Conservation (phyloP, 805 yeast species). For the Kodamaea leandrae region DNA sequence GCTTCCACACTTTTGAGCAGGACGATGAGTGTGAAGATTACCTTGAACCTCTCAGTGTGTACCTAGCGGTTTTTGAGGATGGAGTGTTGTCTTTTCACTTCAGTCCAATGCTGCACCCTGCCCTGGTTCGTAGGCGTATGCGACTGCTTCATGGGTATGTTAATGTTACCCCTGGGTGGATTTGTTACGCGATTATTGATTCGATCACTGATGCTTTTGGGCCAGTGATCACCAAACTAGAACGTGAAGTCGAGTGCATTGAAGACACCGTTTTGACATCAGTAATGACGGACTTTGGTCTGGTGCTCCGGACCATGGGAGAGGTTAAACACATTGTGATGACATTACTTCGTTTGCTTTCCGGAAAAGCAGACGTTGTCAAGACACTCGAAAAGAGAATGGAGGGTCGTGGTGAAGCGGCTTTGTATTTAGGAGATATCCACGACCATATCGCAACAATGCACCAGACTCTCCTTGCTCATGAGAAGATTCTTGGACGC, state of each 20-base stretch:
- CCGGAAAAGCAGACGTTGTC: slow-evolving; percentile 95
- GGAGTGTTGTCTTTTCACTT: slow-evolving; percentile 62
- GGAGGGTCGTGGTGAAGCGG: slow-evolving; percentile 57
- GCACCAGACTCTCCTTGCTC: slow-evolving; percentile 86
- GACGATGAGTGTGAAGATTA: slow-evolving; percentile 70
- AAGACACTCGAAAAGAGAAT: slow-evolving; percentile 95
- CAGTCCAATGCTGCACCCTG: slow-evolving; percentile 56
- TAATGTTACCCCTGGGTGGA: slow-evolving; percentile 76
- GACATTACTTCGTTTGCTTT: slow-evolving; percentile 84
- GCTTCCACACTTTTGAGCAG: slow-evolving; percentile 22
- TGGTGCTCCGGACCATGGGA: slow-evolving; percentile 78
- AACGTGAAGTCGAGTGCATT: slow-evolving; percentile 77
- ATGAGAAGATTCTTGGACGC: slow-evolving; percentile 89
- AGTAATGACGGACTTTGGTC: slow-evolving; percentile 53
- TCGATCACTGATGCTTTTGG: slow-evolving; percentile 84
- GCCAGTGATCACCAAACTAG: slow-evolving; percentile 73
- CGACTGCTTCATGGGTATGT: slow-evolving; percentile 62
- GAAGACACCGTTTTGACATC: slow-evolving; percentile 75
- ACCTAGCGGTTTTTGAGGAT: slow-evolving; percentile 59
- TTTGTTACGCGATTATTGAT: slow-evolving; percentile 78
- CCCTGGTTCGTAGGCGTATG: slow-evolving; percentile 77
- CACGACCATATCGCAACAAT: slow-evolving; percentile 96
- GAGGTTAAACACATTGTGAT: slow-evolving; percentile 78
- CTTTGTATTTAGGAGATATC: slow-evolving; percentile 88
- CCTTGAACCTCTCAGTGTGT: slow-evolving; percentile 74